Conservation (phyloP, 1,139 yeast species). For the Geotrichum aggregatum region DNA sequence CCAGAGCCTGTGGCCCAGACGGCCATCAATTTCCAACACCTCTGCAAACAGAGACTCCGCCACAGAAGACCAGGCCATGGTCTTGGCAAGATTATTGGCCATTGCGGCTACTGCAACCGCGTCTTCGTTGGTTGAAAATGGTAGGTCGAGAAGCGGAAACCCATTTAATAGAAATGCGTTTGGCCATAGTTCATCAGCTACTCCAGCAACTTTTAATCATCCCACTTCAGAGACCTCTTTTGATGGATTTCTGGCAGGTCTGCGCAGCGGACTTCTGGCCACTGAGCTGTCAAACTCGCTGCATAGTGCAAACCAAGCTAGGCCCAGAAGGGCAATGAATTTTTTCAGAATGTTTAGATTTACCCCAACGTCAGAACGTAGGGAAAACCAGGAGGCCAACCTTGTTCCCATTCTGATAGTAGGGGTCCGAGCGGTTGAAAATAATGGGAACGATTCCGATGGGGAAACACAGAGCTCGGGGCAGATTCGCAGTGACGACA, state of each 20-base stretch:
- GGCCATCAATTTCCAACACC: background rate
- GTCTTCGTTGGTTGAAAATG: conserved; percentile 39
- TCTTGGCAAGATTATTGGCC: conserved; percentile 45
- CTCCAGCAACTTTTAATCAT: conserved; percentile 17
- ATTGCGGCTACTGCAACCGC: conserved; percentile 49
- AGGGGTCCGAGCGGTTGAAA: conserved; percentile 49
- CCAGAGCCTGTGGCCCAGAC: background rate
- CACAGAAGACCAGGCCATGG: conserved; percentile 41
- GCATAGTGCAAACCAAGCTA: conserved; percentile 21
- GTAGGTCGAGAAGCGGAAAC: conserved; percentile 16
- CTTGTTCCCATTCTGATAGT: conserved; percentile 53
- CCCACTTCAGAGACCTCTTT: conserved; percentile 33
- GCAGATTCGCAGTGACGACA: background rate
- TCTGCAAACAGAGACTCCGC: conserved; percentile 16
- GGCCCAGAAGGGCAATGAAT: conserved; percentile 33
- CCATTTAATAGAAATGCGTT: conserved; percentile 4
- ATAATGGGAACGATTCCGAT: conserved; percentile 1
- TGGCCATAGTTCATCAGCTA: background rate
- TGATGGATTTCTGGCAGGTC: conserved; percentile 41
- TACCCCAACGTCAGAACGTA: conserved; percentile 4
- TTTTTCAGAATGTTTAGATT: conserved; percentile 56
- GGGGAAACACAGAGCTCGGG: background rate
- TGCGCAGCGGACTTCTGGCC: conserved; percentile 43
- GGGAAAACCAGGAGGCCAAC: conserved; percentile 28
- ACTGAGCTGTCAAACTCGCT: conserved; percentile 36